These are phyloP conservation scores for Boletus rubroflammeus DNA, from an alignment of 768 basidiomycete genomes.

Conservation along the genomic window DNA sequence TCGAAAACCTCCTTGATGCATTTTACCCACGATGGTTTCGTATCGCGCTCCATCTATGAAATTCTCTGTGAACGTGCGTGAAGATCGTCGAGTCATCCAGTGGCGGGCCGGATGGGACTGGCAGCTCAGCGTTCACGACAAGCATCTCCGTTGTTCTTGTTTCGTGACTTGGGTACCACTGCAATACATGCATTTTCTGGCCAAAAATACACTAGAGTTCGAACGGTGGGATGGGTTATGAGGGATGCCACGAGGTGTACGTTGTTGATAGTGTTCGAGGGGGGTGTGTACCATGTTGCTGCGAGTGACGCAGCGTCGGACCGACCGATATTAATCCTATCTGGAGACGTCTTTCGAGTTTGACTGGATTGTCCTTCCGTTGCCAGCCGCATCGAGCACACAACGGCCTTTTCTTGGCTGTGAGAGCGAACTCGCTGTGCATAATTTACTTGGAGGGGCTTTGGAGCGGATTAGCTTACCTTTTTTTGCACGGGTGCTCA, in stretches of 20 bases:
- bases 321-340: neutral
- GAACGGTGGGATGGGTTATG: neutral
- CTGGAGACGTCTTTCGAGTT: neutral
- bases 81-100: neutral
- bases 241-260: neutral
- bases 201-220: neutral
- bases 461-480: neutral
- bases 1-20: conserved; percentile 19
- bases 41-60: conserved; percentile 25
- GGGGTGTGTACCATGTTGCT: neutral
- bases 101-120: neutral
- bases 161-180: neutral
- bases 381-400: neutral
- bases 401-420: too few relatives aligned
- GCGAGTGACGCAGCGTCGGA: neutral
- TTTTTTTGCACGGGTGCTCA: conserved; percentile 2
- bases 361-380: neutral
- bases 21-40: conserved; percentile 23
- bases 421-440: too few relatives aligned
- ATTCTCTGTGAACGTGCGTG: conserved; percentile 8
- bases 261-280: neutral
- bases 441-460: too few relatives aligned
- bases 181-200: neutral
- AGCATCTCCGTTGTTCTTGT: neutral
- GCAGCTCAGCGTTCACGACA: neutral